phyloP scores from a whole-genome alignment of 805 yeast species.

The Candida stauntonica region DNA sequence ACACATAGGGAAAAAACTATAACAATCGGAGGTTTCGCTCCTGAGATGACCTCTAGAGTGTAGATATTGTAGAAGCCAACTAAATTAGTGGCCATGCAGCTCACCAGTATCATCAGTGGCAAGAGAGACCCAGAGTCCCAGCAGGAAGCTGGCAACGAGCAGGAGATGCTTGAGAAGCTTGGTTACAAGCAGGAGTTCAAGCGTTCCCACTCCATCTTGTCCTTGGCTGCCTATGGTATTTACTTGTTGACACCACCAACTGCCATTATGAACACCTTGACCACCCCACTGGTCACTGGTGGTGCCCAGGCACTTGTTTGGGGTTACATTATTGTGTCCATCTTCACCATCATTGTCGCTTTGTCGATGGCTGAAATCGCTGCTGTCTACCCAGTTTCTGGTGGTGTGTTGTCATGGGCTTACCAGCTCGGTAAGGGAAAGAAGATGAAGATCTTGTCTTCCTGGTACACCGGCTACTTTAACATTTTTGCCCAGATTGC shows the following conservation, averaged over 20 bases:
- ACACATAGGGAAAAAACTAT: neutral
- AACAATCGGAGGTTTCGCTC: too few relatives aligned
- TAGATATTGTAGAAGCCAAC: too few relatives aligned
- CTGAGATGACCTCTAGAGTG: too few relatives aligned
- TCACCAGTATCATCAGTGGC: slow-evolving; percentile 1
- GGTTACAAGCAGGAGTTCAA: slow-evolving; percentile 27
- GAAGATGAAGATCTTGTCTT: slow-evolving; percentile 23
- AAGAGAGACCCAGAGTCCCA: slow-evolving; percentile 13
- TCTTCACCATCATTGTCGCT: slow-evolving; percentile 25
- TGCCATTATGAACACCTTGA: slow-evolving; percentile 26
- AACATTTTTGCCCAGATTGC: slow-evolving; percentile 27
- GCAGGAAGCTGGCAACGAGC: slow-evolving; percentile 4
- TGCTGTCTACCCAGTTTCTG: slow-evolving; percentile 31
- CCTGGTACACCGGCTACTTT: slow-evolving; percentile 31
- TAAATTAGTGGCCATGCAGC: too few relatives aligned
- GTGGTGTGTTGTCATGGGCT: slow-evolving; percentile 35
- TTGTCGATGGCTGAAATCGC: slow-evolving; percentile 30
- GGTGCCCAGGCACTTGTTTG: slow-evolving; percentile 27
- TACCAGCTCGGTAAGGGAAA: slow-evolving; percentile 28
- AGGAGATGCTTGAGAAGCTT: slow-evolving; percentile 19
- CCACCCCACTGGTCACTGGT: slow-evolving; percentile 23
- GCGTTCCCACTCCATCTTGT: slow-evolving; percentile 23
- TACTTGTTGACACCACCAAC: slow-evolving; percentile 25
- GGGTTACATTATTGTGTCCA: slow-evolving; percentile 26
- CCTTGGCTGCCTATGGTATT: slow-evolving; percentile 25